Evolutionary conservation across 495 filamentous ascomycete genomes (phyloP).

Genomic region (Xylaria longipes): DNA sequence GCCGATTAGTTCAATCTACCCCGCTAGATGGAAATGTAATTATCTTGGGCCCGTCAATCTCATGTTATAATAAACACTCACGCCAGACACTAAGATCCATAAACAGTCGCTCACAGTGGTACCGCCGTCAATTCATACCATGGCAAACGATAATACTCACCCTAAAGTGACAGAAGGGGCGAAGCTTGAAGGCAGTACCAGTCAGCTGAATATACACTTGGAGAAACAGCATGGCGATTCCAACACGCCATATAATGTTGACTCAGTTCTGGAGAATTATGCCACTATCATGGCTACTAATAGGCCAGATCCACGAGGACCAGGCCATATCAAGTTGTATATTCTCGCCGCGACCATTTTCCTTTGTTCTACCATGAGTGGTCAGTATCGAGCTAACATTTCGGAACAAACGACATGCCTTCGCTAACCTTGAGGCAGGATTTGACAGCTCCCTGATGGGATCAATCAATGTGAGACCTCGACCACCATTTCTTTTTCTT

Average conservation of each 20-base stretch:
- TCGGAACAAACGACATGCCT: background rate
- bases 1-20: background rate
- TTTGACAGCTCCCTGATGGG: constrained; percentile 45
- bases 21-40: background rate
- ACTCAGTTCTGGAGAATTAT: constrained; percentile 34
- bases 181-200: background rate
- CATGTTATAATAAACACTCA: background rate
- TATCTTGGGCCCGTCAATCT: background rate
- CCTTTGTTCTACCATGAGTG: constrained; percentile 41
- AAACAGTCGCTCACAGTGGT: background rate
- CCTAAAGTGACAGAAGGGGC: background rate
- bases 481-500: background rate
- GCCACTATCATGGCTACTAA: constrained; percentile 40
- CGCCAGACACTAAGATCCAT: too few species aligned
- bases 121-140: background rate
- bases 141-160: background rate
- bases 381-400: constrained; percentile 23
- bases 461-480: constrained; percentile 38
- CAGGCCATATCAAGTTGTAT: constrained; percentile 39
- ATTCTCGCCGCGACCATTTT: constrained; percentile 37
- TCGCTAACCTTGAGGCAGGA: constrained; percentile 29
- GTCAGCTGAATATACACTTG: background rate
- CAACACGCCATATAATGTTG: constrained; percentile 8
- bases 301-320: constrained; percentile 35
- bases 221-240: constrained; percentile 1